Evolutionary conservation across 169 alveolate genomes (phyloP).

Genomic region (Haemoproteus tartakovskyi): DNA sequence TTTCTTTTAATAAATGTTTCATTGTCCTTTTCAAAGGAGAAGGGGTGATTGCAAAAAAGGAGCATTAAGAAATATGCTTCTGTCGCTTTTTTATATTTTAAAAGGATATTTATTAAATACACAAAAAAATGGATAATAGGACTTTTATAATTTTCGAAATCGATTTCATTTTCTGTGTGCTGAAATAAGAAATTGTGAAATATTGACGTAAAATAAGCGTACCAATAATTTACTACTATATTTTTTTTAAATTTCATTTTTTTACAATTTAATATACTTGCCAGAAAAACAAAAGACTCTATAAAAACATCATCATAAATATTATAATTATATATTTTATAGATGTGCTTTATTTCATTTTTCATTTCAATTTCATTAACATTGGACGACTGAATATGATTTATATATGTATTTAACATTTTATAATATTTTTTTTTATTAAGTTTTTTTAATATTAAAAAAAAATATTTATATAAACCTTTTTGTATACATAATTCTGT

Average conservation of each 20-base stretch:
- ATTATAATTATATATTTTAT: conserved; percentile 32
- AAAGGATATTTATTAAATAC: conserved; percentile 11
- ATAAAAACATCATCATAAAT: conserved; percentile 6
- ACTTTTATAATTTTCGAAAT: conserved; percentile 9
- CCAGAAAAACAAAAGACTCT: conserved; percentile 31
- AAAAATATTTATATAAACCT: conserved; percentile 26
- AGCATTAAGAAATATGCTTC: conserved; percentile 29
- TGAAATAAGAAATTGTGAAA: conserved; percentile 41
- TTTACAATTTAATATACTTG: conserved; percentile 21
- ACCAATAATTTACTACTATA: conserved; percentile 31
- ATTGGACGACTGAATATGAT: background rate
- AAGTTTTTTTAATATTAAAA: conserved; percentile 41
- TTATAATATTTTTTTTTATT: conserved; percentile 26
- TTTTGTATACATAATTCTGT: conserved; percentile 16
- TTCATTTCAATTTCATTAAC: conserved; percentile 18
- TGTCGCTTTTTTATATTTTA: background rate
- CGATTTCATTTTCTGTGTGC: conserved; percentile 19
- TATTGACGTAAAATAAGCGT: conserved; percentile 1
- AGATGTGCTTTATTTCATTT: conserved; percentile 4
- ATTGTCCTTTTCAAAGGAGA: background rate
- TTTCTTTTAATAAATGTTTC: background rate
- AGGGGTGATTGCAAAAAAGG: conserved; percentile 10
- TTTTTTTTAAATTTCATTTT: conserved; percentile 24
- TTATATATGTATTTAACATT: conserved; percentile 38
- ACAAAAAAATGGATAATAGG: conserved; percentile 12